A percentile compares a stretch with the other conserved stretches of the same genome.
phyloP scores from a whole-genome alignment of 179 eudicot genomes.

The Corrigiola litoralis region DNA sequence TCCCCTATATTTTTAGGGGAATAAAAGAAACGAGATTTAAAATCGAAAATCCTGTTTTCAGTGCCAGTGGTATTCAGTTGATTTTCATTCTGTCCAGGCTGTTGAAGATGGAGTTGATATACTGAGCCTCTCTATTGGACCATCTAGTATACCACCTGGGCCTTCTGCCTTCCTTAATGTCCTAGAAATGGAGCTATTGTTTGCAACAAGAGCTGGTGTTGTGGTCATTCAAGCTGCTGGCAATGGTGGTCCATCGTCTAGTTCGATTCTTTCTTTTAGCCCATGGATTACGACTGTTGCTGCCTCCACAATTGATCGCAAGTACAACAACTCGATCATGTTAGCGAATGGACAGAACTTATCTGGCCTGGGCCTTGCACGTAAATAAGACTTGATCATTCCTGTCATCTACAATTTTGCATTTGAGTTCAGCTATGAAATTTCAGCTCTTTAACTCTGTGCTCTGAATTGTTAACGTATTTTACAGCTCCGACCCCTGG shows the following conservation, averaged over 20 bases:
- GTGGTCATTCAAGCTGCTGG: constrained; percentile 72
- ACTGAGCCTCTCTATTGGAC: constrained; percentile 72
- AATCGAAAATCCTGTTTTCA: not conserved
- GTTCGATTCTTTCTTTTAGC: constrained; percentile 67
- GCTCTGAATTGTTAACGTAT: not conserved
- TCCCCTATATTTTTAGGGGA: too few relatives aligned
- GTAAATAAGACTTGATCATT: constrained; percentile 30
- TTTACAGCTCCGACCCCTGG: constrained; percentile 54
- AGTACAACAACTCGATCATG: constrained; percentile 43
- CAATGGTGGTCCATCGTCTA: constrained; percentile 65
- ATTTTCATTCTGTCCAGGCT: constrained; percentile 35
- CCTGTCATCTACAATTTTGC: not conserved
- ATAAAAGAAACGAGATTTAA: not conserved
- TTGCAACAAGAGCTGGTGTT: constrained; percentile 75
- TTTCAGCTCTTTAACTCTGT: not conserved
- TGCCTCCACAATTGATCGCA: constrained; percentile 61
- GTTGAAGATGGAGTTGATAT: constrained; percentile 79
- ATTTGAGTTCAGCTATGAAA: not conserved
- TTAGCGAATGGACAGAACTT: constrained; percentile 56
- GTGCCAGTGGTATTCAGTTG: not conserved
- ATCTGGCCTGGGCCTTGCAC: constrained; percentile 62
- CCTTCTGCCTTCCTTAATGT: constrained; percentile 60
- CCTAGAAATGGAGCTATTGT: constrained; percentile 52
- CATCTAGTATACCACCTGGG: constrained; percentile 63
- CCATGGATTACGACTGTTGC: constrained; percentile 83